A percentile compares a stretch with the other conserved stretches of the same genome.
Conservation (phyloP, 345 rosid genomes). For the Hibiscus tridactylites region DNA sequence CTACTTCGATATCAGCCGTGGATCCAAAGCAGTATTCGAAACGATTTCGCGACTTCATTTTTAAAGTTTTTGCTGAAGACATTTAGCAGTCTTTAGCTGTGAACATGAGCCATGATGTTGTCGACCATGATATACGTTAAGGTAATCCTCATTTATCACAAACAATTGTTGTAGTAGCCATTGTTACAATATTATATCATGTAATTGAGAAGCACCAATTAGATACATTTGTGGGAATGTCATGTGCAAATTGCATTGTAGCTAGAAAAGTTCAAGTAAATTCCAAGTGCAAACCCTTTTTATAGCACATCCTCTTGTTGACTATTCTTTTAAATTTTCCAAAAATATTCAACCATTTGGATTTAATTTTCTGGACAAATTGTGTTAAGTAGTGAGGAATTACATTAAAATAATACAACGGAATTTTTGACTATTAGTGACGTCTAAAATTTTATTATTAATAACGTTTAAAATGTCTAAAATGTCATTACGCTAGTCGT, state of each 20-base stretch:
- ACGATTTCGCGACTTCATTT: constrained; percentile 74
- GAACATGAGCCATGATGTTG: neutral
- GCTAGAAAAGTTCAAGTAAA: neutral
- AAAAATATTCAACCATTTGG: no score
- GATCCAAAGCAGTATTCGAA: constrained; percentile 80
- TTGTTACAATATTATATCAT: neutral
- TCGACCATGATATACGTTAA: neutral
- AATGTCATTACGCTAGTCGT: no score
- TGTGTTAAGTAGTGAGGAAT: no score
- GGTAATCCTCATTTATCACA: neutral
- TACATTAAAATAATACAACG: no score
- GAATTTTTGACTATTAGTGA: no score
- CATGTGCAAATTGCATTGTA: neutral
- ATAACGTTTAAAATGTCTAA: no score
- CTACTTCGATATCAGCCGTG: constrained; percentile 74
- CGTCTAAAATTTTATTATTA: no score
- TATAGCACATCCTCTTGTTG: neutral
- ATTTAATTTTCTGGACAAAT: no score
- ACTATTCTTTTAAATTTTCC: neutral
- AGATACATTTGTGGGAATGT: neutral
- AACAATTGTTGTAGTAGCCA: neutral
- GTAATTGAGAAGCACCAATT: neutral
- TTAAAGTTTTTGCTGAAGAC: constrained; percentile 63
- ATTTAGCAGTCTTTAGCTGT: neutral
- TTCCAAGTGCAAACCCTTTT: neutral